Evolutionary conservation across 1,139 yeast species (phyloP), one percentile per base, ranked within the genome.

Genomic region (Fermentozyma sake): DNA sequence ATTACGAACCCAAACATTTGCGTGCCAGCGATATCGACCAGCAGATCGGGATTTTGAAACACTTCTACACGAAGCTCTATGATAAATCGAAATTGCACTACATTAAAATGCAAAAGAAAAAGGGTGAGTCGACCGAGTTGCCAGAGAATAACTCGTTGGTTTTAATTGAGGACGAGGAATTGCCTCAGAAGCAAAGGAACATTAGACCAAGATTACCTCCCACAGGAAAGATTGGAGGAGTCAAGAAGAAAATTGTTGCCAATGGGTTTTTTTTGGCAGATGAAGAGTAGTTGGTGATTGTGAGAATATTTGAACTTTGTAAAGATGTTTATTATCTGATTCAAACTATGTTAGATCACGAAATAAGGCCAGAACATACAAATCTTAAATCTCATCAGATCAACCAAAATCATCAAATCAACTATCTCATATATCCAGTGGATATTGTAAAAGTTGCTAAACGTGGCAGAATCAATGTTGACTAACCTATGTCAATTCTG

Each of bases 141-240:
- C 70, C 72, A 1, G 58, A 54, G 9, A 43, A 50, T 6, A 73
- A 72, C 22, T 53, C 57, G 14, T 61, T 76, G 28, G 37, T 55
- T 2, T 54, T 80, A 25, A 61, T 79, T 18, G 95, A 85, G 47
- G 95, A 85, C 44, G 95, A 83, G 20, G 86, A 80, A 32, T 63
- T 85, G 42, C 87, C 95, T 1, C 77, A 82, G 37, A 82, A 83
- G 42, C 91, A 82, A 51, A 64, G 89, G 28, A 78, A 80, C 37
- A 69, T 74, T n/a, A 72, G 93, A 38, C 85, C 96, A 1, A 79
- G 91, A 46, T 64, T 91, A 26, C 96, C 97, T 2, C 96, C 97
- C 0, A 86, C 89, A 7, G 98, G 97, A 24, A 89, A 85, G 52
- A 84, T 91, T 20, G 57, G 82, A 0, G 67, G 74, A 2, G 62